phyloP scores from a whole-genome alignment of 495 filamentous ascomycete species.

The Penicillium roqueforti region DNA sequence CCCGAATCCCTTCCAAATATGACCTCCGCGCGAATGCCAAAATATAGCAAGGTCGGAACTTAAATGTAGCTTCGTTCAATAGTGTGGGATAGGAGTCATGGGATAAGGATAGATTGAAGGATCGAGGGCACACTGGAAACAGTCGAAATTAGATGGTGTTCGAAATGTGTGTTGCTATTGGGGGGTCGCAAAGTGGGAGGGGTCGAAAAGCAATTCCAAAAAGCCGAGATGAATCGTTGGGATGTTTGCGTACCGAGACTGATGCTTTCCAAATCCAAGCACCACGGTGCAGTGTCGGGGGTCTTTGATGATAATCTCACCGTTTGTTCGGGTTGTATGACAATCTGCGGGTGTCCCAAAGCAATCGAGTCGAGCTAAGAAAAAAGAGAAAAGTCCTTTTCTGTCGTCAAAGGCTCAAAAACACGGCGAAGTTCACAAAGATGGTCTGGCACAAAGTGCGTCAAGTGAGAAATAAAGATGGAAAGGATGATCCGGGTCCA shows the following conservation, averaged over 20 bases:
- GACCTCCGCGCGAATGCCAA: constrained; percentile 8
- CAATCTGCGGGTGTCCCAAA: constrained; percentile 17
- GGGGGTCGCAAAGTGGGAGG: constrained; percentile 15
- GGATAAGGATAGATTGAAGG: background rate
- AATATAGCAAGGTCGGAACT: constrained; percentile 9
- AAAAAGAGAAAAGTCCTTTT: constrained; percentile 4
- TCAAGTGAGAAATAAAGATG: constrained; percentile 18
- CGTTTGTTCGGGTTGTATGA: constrained; percentile 8
- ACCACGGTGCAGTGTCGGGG: background rate
- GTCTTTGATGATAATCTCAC: constrained; percentile 6
- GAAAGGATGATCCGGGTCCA: constrained; percentile 29
- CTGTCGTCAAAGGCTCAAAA: constrained; percentile 14
- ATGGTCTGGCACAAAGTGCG: constrained; percentile 18
- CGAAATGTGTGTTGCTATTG: constrained; percentile 2
- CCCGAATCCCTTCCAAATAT: constrained; percentile 21
- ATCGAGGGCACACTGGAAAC: background rate
- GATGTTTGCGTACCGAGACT: background rate
- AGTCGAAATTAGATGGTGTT: constrained; percentile 5
- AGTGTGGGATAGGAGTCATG: constrained; percentile 17
- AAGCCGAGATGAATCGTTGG: background rate
- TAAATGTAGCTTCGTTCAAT: constrained; percentile 10
- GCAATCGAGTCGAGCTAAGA: constrained; percentile 10
- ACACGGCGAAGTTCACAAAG: constrained; percentile 17
- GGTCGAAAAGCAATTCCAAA: constrained; percentile 20
- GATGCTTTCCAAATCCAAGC: background rate